A percentile compares a stretch with the other conserved stretches of the same genome.
These are phyloP conservation scores for Nicotiana rustica DNA, from an alignment of 305 asterid genomes.

Conservation along the genomic window DNA sequence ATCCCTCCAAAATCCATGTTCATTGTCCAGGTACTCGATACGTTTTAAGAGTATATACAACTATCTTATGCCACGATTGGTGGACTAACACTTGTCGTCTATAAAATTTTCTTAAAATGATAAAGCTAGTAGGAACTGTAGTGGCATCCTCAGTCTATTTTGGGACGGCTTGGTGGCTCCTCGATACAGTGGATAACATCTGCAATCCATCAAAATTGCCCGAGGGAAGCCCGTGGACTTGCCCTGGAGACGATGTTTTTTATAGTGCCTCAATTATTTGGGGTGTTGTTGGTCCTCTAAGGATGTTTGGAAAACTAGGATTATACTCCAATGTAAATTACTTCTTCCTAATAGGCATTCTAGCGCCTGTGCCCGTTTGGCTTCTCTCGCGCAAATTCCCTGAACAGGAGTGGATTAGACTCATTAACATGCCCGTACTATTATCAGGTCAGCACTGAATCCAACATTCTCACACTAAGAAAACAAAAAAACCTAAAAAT, in stretches of 20 bases:
- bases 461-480: too few relatives aligned
- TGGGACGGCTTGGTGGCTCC: slow-evolving; percentile 87
- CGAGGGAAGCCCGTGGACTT: slow-evolving; percentile 82
- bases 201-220: slow-evolving; percentile 60
- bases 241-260: slow-evolving; percentile 81
- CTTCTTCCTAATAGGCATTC: slow-evolving; percentile 69
- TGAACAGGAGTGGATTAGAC: slow-evolving; percentile 60
- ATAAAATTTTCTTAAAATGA: neutral
- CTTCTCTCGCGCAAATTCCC: slow-evolving; percentile 59
- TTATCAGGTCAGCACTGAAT: slow-evolving; percentile 34
- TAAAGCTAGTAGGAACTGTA: slow-evolving; percentile 71
- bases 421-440: slow-evolving; percentile 61
- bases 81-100: too few relatives aligned
- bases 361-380: slow-evolving; percentile 73
- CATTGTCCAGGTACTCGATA: slow-evolving; percentile 41
- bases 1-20: slow-evolving; percentile 74
- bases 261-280: slow-evolving; percentile 85
- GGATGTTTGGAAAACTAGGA: slow-evolving; percentile 76
- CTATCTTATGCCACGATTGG: neutral
- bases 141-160: slow-evolving; percentile 61
- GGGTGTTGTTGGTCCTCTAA: slow-evolving; percentile 80
- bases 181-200: slow-evolving; percentile 56
- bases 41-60: too few relatives aligned
- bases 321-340: slow-evolving; percentile 66
- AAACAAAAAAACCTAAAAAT: too few relatives aligned